A percentile compares a stretch with the other conserved stretches of the same genome.
These are phyloP conservation scores for Anastatica hierochuntica DNA, from an alignment of 345 rosid genomes.

Conservation along the genomic window DNA sequence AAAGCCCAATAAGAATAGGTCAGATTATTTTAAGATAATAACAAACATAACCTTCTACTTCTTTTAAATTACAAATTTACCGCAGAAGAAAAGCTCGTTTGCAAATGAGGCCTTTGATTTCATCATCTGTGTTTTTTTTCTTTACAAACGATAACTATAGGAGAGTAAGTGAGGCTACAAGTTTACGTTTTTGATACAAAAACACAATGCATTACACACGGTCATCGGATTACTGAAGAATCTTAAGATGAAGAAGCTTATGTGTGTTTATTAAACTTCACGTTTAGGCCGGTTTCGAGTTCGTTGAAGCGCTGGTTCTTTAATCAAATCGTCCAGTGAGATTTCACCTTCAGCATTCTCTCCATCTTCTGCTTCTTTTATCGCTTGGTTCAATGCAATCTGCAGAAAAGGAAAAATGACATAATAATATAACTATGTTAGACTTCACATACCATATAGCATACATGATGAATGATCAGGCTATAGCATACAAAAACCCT, in stretches of 20 bases:
- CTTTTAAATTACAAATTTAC: too few species aligned
- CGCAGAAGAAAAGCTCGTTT: too few species aligned
- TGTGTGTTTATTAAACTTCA: slow-evolving; percentile 27
- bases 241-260: neutral
- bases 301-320: slow-evolving; percentile 44
- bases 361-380: slow-evolving; percentile 43
- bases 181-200: slow-evolving; percentile 9
- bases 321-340: slow-evolving; percentile 30
- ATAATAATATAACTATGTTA: neutral
- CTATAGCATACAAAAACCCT: neutral
- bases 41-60: too few species aligned
- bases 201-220: neutral
- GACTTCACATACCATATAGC: neutral
- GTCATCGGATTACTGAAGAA: neutral
- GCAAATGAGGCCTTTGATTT: too few species aligned
- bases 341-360: slow-evolving; percentile 29
- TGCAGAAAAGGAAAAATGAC: slow-evolving; percentile 8
- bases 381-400: slow-evolving; percentile 56
- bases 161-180: neutral
- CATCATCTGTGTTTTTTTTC: too few species aligned
- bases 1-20: too few species aligned
- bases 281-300: slow-evolving; percentile 69
- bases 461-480: neutral
- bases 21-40: too few species aligned
- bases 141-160: too few species aligned